Conservation (phyloP, 768 basidiomycete species). For the Leccinum pellstonianum region DNA sequence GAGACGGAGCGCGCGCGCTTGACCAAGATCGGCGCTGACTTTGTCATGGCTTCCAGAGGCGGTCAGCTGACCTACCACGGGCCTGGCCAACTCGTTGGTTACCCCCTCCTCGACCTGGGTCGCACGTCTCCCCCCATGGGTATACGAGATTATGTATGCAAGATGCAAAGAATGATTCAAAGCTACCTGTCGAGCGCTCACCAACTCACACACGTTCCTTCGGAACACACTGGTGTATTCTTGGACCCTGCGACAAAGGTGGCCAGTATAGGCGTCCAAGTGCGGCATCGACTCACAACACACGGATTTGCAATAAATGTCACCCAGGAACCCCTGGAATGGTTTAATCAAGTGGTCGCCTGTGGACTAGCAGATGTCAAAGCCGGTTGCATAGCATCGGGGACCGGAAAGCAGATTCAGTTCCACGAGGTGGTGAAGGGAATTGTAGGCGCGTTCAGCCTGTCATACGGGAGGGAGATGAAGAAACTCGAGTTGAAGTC, state of each 20-base stretch:
- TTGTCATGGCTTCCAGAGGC: constrained; percentile 77
- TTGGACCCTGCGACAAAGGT: constrained; percentile 78
- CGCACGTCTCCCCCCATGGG: constrained; percentile 69
- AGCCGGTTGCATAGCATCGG: constrained; percentile 65
- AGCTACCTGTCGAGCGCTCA: constrained; percentile 59
- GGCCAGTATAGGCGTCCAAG: constrained; percentile 94
- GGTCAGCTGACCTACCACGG: constrained; percentile 98
- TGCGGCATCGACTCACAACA: constrained; percentile 89
- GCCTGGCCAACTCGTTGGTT: constrained; percentile 95
- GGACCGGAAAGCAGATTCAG: constrained; percentile 36
- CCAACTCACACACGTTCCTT: constrained; percentile 53
- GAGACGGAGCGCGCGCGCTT: constrained; percentile 62
- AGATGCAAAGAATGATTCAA: constrained; percentile 71
- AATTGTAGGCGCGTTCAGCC: constrained; percentile 48
- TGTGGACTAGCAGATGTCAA: constrained; percentile 86
- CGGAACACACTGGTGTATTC: constrained; percentile 91
- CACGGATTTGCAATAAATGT: constrained; percentile 96
- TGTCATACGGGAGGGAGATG: constrained; percentile 49
- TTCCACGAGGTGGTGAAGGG: constrained; percentile 53
- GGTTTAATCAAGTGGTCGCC: constrained; percentile 89
- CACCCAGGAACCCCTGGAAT: constrained; percentile 71
- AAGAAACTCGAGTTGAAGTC: constrained; percentile 40
- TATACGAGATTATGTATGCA: constrained; percentile 82
- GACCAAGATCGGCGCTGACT: constrained; percentile 82
- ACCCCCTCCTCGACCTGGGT: constrained; percentile 89